These are phyloP conservation scores for Schoenoplectus tabernaemontani DNA, from an alignment of 202 grass and related monocot genomes.

Conservation along the genomic window DNA sequence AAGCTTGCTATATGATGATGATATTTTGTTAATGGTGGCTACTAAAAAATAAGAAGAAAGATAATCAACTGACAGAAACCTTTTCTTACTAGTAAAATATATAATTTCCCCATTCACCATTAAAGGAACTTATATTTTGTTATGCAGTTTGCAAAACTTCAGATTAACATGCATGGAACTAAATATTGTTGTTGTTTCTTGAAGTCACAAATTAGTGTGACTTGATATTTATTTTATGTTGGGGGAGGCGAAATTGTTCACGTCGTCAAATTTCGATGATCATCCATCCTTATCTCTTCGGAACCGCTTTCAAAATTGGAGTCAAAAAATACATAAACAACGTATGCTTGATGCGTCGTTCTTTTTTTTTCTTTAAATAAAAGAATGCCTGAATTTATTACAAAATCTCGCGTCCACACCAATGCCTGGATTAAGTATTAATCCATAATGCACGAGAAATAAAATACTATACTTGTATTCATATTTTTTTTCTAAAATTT, in stretches of 20 bases:
- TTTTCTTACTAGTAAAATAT: background rate
- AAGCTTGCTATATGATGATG: no score
- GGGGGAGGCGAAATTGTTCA: background rate
- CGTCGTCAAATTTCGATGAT: background rate
- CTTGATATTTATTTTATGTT: slow-evolving; percentile 1
- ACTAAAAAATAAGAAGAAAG: no score
- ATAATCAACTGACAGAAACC: no score
- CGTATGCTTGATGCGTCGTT: background rate
- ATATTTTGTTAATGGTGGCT: background rate
- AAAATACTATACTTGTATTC: no score
- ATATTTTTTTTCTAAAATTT: no score
- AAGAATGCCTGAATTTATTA: background rate
- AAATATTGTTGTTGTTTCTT: background rate
- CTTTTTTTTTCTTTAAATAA: background rate
- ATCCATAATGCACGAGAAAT: no score
- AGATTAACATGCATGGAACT: background rate
- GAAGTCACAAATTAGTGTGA: background rate
- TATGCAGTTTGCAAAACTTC: background rate
- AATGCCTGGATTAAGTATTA: no score
- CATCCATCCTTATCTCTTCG: slow-evolving; percentile 21
- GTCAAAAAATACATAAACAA: background rate
- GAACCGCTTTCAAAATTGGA: background rate
- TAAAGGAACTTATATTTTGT: background rate
- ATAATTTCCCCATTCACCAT: background rate
- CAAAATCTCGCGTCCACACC: background rate